Conservation (phyloP, 305 asterid genomes). For the Petunia hybrid region DNA sequence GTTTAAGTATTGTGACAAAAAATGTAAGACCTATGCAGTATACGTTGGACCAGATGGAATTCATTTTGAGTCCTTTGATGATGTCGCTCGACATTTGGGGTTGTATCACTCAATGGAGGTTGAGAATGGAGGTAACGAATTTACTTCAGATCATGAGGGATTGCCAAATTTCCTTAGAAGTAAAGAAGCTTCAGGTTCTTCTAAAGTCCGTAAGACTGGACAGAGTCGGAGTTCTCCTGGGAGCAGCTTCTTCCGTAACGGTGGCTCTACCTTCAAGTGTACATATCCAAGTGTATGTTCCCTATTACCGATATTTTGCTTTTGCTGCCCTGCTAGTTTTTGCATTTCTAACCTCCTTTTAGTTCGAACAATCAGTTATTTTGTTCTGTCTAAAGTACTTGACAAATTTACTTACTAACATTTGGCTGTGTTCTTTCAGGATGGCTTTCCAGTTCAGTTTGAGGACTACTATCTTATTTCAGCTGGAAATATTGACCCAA, state of each 20-base stretch:
- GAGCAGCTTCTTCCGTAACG: constrained; percentile 40
- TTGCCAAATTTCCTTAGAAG: constrained; percentile 44
- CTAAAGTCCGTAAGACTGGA: constrained; percentile 45
- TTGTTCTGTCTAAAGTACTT: constrained; percentile 17
- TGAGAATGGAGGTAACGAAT: constrained; percentile 51
- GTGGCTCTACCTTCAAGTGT: constrained; percentile 18
- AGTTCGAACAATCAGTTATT: neutral
- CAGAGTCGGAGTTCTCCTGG: constrained; percentile 51
- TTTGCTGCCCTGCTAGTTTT: constrained; percentile 17
- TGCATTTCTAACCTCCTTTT: constrained; percentile 16
- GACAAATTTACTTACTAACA: neutral
- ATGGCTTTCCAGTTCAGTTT: constrained; percentile 86
- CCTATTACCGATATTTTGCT: constrained; percentile 20
- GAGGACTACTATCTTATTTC: constrained; percentile 83
- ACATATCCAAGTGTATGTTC: constrained; percentile 29
- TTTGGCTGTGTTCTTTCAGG: constrained; percentile 55
- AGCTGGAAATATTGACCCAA: constrained; percentile 75
- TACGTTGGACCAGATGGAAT: constrained; percentile 81
- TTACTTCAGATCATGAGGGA: constrained; percentile 46
- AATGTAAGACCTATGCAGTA: constrained; percentile 62
- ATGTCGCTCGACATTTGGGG: constrained; percentile 81
- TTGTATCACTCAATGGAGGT: constrained; percentile 49
- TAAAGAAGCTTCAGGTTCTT: constrained; percentile 55
- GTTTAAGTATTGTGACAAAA: constrained; percentile 61
- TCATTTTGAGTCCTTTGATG: constrained; percentile 73